Evolutionary conservation across 257 asterid genomes (phyloP).

Genomic region (Coffea canephora): DNA sequence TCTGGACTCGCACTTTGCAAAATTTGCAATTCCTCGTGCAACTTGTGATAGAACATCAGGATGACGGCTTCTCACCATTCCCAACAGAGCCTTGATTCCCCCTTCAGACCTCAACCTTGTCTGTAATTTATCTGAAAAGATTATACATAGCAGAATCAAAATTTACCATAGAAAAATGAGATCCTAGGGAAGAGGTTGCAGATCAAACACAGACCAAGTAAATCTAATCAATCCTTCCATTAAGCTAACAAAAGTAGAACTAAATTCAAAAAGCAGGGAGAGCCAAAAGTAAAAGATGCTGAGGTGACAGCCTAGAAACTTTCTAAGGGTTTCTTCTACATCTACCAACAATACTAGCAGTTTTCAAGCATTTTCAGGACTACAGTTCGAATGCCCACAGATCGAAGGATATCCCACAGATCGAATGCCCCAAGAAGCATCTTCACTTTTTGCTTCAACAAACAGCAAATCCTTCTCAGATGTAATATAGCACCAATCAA

Average conservation of each 20-base stretch:
- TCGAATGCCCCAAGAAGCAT: not conserved
- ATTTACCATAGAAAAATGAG: not conserved
- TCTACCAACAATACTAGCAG: not conserved
- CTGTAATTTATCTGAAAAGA: slow-evolving; percentile 77
- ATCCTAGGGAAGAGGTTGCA: not conserved
- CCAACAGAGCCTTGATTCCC: slow-evolving; percentile 92
- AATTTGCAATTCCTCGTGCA: slow-evolving; percentile 98
- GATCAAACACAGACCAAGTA: not conserved
- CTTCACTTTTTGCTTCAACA: not conserved
- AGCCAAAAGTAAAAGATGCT: not conserved
- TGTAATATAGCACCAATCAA: not conserved
- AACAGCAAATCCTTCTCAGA: not conserved
- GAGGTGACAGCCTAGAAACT: not conserved
- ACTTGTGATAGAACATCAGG: slow-evolving; percentile 95
- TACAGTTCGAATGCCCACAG: too few relatives aligned
- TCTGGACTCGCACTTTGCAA: slow-evolving; percentile 95
- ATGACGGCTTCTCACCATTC: slow-evolving; percentile 96
- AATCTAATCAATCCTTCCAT: not conserved
- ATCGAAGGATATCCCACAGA: not conserved
- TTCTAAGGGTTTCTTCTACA: not conserved
- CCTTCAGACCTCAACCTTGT: slow-evolving; percentile 92
- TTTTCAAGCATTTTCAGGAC: not conserved
- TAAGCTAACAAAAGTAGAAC: not conserved
- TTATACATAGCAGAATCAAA: not conserved
- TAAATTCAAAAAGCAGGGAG: not conserved